Evolutionary conservation across 2,329 filamentous ascomycete species (phyloP), one percentile per base, ranked within the genome.

Genomic region (Trichophyton schoenleinii): DNA sequence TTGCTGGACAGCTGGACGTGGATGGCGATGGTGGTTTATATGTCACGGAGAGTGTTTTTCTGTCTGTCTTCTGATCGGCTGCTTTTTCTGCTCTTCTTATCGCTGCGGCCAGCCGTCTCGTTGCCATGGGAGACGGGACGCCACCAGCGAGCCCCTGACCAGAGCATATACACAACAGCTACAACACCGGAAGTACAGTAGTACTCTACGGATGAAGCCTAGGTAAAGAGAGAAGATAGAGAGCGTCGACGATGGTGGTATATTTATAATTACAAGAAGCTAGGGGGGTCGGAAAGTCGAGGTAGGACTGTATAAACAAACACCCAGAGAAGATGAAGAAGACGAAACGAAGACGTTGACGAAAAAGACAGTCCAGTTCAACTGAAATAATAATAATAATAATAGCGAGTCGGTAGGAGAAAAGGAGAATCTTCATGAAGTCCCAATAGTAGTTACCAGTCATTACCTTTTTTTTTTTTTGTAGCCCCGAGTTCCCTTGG

Each of bases 51-150:
- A n/a, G 52, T 36, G 31, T 55, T 25, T 25, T 25, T 48, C 8
- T 6, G n/a, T 48, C 8, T n/a, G n/a, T 20, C 20, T 20, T 48
- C 44, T 15, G 48, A 38, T 38, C 34, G 36, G 8, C 28, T 55
- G 31, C 20, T 55, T n/a, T n/a, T 20, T 28, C 13, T 6, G 34
- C 28, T 55, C 34, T 18, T 36, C 49, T 55, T 55, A 55, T 55
- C 31, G 52, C 18, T 28, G 15, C 15, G 18, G 7, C 46, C 22
- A 22, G 22, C 46, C 48, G 13, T 20, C 28, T 62, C 38, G 61
- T 63, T 63, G 61, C 61, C 61, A 63, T 60, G 61, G 61, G 61
- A 62, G 44, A 62, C 61, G 49, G 28, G 34, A 8, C 41, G 18
- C 22, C 22, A 55, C 41, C n/a, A 44, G 15, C 9, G n/a, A 42